Evolutionary conservation across 2,329 filamentous ascomycete species (phyloP).

Genomic region (Fusarium sp.): DNA sequence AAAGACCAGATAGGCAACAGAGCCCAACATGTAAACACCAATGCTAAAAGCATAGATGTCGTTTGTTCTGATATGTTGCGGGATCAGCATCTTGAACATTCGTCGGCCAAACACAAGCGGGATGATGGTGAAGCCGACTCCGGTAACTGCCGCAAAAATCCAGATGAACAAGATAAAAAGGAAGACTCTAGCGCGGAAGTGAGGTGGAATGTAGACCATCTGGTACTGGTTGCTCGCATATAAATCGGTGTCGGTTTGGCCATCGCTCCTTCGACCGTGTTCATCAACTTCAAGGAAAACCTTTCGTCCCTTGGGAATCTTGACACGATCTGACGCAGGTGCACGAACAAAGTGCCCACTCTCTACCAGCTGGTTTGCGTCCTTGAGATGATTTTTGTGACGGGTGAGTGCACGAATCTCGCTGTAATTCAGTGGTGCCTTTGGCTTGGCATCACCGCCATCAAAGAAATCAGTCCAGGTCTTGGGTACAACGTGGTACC

Average conservation of each 20-base stretch:
- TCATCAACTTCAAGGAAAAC: slow-evolving; percentile 85
- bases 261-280: slow-evolving; percentile 73
- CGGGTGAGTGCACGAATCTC: slow-evolving; percentile 57
- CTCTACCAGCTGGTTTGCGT: slow-evolving; percentile 69
- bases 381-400: slow-evolving; percentile 64
- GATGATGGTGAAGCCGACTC: slow-evolving; percentile 86
- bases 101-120: slow-evolving; percentile 88
- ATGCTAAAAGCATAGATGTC: slow-evolving; percentile 97
- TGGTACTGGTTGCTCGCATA: slow-evolving; percentile 75
- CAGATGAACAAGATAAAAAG: slow-evolving; percentile 92
- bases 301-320: slow-evolving; percentile 85
- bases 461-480: slow-evolving; percentile 72
- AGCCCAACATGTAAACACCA: slow-evolving; percentile 86
- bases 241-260: slow-evolving; percentile 65
- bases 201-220: slow-evolving; percentile 85
- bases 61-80: slow-evolving; percentile 82
- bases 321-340: slow-evolving; percentile 95
- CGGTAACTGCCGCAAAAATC: slow-evolving; percentile 91
- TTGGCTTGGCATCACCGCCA: slow-evolving; percentile 63
- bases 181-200: slow-evolving; percentile 84
- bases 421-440: slow-evolving; percentile 53
- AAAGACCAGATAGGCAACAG: slow-evolving; percentile 72
- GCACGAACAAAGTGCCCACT: slow-evolving; percentile 90
- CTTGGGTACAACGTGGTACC: slow-evolving; percentile 63
- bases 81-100: slow-evolving; percentile 82